These are phyloP conservation scores for Schizophyllum amplum DNA, from an alignment of 1,284 basidiomycete species.

Conservation along the genomic window DNA sequence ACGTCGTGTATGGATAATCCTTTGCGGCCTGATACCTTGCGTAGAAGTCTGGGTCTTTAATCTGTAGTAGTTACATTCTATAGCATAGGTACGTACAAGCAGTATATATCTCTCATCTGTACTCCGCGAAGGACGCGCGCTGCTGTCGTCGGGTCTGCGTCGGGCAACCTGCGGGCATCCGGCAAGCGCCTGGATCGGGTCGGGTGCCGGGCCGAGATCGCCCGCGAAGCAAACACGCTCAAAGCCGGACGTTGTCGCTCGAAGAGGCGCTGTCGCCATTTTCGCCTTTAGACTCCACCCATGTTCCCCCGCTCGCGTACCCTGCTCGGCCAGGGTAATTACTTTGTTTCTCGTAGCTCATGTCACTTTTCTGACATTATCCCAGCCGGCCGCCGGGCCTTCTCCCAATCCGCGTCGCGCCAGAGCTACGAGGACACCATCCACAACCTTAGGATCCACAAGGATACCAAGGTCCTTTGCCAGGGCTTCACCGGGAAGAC, in stretches of 20 bases:
- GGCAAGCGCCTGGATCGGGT: too few relatives aligned
- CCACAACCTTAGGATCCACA: slow-evolving; percentile 87
- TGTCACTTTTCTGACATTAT: slow-evolving; percentile 1
- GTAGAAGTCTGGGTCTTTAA: neutral
- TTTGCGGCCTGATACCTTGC: neutral
- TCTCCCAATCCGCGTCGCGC: slow-evolving; percentile 69
- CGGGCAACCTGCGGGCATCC: too few relatives aligned
- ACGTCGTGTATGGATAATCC: too few relatives aligned
- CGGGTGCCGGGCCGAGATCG: neutral
- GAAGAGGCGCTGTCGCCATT: neutral
- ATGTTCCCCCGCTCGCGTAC: slow-evolving; percentile 59
- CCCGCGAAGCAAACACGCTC: neutral
- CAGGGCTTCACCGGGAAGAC: slow-evolving; percentile 98
- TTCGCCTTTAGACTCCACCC: slow-evolving; percentile 1
- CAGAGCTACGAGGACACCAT: slow-evolving; percentile 84
- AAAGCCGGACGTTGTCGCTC: neutral
- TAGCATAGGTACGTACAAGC: neutral
- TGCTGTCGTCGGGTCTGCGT: neutral
- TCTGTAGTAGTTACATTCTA: neutral
- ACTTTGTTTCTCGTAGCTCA: slow-evolving; percentile 3
- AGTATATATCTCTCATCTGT: too few relatives aligned
- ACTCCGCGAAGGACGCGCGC: too few relatives aligned
- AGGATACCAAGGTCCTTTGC: slow-evolving; percentile 91
- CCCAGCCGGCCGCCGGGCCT: slow-evolving; percentile 62
- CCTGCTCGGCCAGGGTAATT: slow-evolving; percentile 42